Evolutionary conservation across 2,329 filamentous ascomycete genomes (phyloP), one percentile per base, ranked within the genome.

Genomic region (Aspergillus jensenii): DNA sequence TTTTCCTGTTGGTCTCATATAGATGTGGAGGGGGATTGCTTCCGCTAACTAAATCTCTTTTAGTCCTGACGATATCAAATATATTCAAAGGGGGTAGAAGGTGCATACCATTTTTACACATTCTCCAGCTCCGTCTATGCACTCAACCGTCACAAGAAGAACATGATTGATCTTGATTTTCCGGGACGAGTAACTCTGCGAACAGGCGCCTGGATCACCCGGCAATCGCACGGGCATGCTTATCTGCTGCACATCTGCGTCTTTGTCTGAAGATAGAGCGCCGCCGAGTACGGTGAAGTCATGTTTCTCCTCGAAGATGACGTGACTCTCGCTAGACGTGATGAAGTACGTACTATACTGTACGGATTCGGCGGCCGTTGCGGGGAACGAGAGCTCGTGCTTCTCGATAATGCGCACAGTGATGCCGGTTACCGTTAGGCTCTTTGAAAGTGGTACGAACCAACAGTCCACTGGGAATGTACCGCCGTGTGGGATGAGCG

Each of bases 391-490:
- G 3, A 64, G 48, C 25, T 46, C 49, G 6, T 67, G 65, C 14
- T 63, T 61, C 43, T 67, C 64, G 5, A 59, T 5, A 0, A 67
- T 51, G 15, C 59, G 21, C 12, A 62, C 23, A 1, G 59, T 60
- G 9, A 67, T 45, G 4, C 47, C 33, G 4, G 31, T 25, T 6
- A 66, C 47, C 12, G 45, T 57, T 9, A 57, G 19, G 4, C 40
- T 50, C 23, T 66, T 63, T 4, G 52, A 47, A 4, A 66, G 35
- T 1, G 60, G 59, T 11, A 11, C 27, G 41, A 67, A 44, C 47
- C 56, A 61, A n/a, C 59, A 62, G 19, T 66, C 52, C 4, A 67
- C 52, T 1, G 65, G 57, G 15, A 67, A 65, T 27, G 49, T 61
- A 17, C 59, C 62, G 14, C 62, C 65, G 17, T 67, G 64, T 0